A percentile compares a stretch with the other conserved stretches of the same genome.
Evolutionary conservation across 805 yeast genomes (phyloP).

Genomic region (Candida hungchunana): DNA sequence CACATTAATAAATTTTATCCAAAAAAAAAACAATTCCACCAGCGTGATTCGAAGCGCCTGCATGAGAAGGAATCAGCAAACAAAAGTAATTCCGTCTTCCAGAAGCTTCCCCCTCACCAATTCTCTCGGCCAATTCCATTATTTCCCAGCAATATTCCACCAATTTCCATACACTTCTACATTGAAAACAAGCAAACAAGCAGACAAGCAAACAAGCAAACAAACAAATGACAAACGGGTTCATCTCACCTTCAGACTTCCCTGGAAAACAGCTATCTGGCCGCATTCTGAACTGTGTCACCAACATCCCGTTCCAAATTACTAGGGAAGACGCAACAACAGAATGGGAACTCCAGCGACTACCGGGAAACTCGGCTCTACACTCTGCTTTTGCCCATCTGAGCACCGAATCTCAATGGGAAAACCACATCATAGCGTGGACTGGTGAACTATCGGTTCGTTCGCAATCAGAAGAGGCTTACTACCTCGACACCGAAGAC

Average conservation of each 20-base stretch:
- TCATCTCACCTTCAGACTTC: constrained; percentile 25
- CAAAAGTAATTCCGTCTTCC: too few relatives aligned
- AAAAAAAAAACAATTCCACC: too few relatives aligned
- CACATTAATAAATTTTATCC: too few relatives aligned
- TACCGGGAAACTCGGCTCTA: constrained; percentile 82
- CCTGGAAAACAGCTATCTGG: constrained; percentile 37
- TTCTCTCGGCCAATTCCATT: constrained; percentile 1
- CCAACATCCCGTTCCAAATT: constrained; percentile 64
- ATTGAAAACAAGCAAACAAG: too few relatives aligned
- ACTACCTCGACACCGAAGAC: constrained; percentile 53
- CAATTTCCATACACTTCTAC: not conserved
- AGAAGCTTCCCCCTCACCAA: too few relatives aligned
- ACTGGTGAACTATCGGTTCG: constrained; percentile 69
- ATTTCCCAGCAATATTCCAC: not conserved
- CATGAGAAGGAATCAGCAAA: too few relatives aligned
- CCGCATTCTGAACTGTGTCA: constrained; percentile 61
- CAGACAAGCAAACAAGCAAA: too few relatives aligned
- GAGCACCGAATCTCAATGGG: constrained; percentile 71
- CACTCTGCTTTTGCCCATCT: constrained; percentile 70
- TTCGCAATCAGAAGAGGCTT: constrained; percentile 46
- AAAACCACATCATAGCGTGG: constrained; percentile 88
- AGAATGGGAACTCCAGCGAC: constrained; percentile 42
- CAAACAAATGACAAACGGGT: constrained; percentile 12
- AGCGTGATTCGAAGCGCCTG: too few relatives aligned
- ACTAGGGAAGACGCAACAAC: constrained; percentile 35